Conservation (phyloP, 345 rosid species). For the Rhodamnia argentea region DNA sequence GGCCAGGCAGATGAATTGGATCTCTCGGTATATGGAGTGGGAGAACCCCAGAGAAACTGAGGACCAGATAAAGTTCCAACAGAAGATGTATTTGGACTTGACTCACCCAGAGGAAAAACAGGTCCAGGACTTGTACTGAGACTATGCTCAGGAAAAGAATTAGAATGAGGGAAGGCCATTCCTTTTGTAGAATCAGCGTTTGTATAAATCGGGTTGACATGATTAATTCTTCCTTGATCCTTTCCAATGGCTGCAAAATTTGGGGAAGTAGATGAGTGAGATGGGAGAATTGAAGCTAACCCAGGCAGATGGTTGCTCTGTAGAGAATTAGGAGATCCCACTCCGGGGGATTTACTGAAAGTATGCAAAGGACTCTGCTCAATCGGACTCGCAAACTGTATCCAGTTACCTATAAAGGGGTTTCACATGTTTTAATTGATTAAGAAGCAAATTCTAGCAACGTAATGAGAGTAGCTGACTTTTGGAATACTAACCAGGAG, state of each 20-base stretch:
- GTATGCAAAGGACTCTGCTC: conserved; percentile 52
- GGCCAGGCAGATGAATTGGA: conserved; percentile 54
- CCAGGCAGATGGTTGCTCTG: conserved; percentile 54
- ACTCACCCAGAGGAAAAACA: conserved; percentile 32
- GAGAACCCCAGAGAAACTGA: conserved; percentile 90
- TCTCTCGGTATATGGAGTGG: conserved; percentile 40
- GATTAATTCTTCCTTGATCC: conserved; percentile 52
- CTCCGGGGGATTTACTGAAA: conserved; percentile 52
- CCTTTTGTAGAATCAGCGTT: conserved; percentile 34
- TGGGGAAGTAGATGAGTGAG: conserved; percentile 42
- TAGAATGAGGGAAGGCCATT: conserved; percentile 37
- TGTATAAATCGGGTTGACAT: conserved; percentile 32
- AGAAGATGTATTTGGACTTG: conserved; percentile 44
- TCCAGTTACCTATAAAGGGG: conserved; percentile 61
- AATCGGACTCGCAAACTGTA: conserved; percentile 54
- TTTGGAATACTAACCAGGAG: conserved; percentile 50
- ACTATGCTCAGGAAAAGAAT: conserved; percentile 42
- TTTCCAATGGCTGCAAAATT: conserved; percentile 67
- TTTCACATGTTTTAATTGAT: background rate
- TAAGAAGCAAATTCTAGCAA: background rate
- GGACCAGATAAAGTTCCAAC: conserved; percentile 75
- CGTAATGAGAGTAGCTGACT: background rate
- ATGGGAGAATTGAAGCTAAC: conserved; percentile 76
- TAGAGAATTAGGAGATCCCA: conserved; percentile 40
- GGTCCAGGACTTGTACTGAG: conserved; percentile 29